Base-by-base conservation (phyloP, 805 yeast genomes). In the Candida insectalens region DNA sequence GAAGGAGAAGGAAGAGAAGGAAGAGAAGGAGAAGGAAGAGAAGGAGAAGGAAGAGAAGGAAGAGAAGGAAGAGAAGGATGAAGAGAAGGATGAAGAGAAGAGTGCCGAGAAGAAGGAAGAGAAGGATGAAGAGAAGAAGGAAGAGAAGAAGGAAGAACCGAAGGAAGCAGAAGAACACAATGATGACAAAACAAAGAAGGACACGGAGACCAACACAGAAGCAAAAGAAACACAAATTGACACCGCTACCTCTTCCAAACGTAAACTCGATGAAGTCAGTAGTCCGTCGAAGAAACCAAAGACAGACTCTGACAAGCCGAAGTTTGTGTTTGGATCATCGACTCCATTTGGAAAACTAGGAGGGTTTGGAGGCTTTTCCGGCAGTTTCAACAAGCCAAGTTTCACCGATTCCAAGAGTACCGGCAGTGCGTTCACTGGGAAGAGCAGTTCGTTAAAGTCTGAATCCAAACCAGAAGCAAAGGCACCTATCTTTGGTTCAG, bases 311-410 rank as follows among this genome's bases (percentile, higher is more conserved):
- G n/a, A 41, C 36, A 50, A 53, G 35, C 67, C 74, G 16, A 65
- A 63, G 42, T 71, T 69, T 50, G 74, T 71, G 1, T 75, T 75
- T 59, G 82, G 81, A 7, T 57, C 74, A 1, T 49, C 67, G 3
- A 63, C 77, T 0, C 46, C 63, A 17, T 73, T 74, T 48, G 76
- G 77, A 8, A 59, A 62, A 2, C 50, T 60, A 30, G 51, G 51
- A 20, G 63, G 65, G 2, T 63, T 64, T 32, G 53, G 62, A 1
- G 41, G 57, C 43, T 37, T 58, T 29, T 45, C 50, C 6, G 43
- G 47, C 16, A 43, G 36, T 35, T n/a, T n/a, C n/a, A n/a, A n/a
- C n/a, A 54, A 49, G 29, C 58, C 53, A 34, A 62, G 60, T 0
- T 64, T 65, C 47, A 67, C 53, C 14, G 49, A 36, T 16, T 28